Percentiles rank a stretch among this genome's conserved stretches.
Conservation (phyloP, 345 rosid genomes). For the Xanthoceras sorbifolium region DNA sequence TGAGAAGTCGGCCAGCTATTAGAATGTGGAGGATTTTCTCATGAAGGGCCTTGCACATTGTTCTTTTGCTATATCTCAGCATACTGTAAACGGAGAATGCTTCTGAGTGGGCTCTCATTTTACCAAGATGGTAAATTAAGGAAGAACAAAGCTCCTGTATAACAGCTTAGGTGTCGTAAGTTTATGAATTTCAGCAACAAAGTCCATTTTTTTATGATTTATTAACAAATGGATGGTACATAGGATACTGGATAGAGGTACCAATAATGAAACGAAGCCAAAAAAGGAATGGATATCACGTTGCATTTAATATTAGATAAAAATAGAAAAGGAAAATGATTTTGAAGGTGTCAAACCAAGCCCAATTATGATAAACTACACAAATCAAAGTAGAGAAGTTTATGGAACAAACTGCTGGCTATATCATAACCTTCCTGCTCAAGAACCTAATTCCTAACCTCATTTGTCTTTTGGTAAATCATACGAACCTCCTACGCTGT, state of each 20-base stretch:
- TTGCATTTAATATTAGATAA: neutral
- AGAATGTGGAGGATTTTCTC: slow-evolving; percentile 82
- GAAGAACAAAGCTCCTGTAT: slow-evolving; percentile 75
- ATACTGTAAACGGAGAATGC: slow-evolving; percentile 75
- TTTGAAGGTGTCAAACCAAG: neutral
- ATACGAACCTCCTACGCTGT: neutral
- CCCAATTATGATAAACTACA: neutral
- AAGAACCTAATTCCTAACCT: neutral
- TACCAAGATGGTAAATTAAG: slow-evolving; percentile 77
- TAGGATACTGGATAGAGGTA: neutral
- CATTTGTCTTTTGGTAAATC: neutral
- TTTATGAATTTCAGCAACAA: slow-evolving; percentile 1
- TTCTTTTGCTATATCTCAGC: slow-evolving; percentile 75
- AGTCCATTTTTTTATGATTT: neutral
- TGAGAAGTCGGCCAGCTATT: slow-evolving; percentile 68
- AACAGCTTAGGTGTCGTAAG: slow-evolving; percentile 18
- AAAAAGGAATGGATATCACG: neutral
- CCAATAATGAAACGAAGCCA: neutral
- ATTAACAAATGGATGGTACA: neutral
- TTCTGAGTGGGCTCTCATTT: slow-evolving; percentile 62
- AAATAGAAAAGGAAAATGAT: neutral
- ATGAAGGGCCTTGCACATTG: slow-evolving; percentile 77
- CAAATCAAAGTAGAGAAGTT: neutral
- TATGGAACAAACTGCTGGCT: neutral
- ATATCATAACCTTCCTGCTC: neutral